phyloP scores from a whole-genome alignment of 1,284 basidiomycete genomes.

The Malassezia sp. region DNA sequence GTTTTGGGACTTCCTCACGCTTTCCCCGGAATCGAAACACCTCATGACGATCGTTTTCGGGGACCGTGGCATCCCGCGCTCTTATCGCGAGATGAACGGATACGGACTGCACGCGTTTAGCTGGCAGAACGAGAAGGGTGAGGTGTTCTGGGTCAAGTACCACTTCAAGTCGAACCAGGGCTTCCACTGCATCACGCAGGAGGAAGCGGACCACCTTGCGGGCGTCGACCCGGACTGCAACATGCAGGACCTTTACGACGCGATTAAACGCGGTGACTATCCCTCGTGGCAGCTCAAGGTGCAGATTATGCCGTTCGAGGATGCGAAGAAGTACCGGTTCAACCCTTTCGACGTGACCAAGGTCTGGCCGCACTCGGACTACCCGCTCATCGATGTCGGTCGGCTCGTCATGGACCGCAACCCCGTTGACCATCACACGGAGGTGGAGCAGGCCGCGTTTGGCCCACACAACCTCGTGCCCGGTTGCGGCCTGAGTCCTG shows the following conservation, averaged over 20 bases:
- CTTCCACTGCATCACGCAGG: constrained; percentile 39
- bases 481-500: constrained; percentile 74
- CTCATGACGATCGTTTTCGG: constrained; percentile 21
- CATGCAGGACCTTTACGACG: constrained; percentile 39
- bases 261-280: constrained; percentile 34
- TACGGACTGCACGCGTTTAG: constrained; percentile 90
- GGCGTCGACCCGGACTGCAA: constrained; percentile 49
- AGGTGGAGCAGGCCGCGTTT: constrained; percentile 58
- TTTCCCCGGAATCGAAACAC: constrained; percentile 18
- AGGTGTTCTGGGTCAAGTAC: constrained; percentile 67
- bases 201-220: constrained; percentile 46
- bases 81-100: constrained; percentile 51
- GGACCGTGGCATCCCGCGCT: constrained; percentile 80
- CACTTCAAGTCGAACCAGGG: constrained; percentile 60
- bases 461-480: constrained; percentile 72
- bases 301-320: constrained; percentile 8
- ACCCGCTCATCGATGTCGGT: constrained; percentile 72
- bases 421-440: constrained; percentile 55
- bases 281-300: constrained; percentile 36
- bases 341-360: constrained; percentile 78
- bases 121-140: constrained; percentile 67
- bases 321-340: constrained; percentile 21
- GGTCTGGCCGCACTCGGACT: constrained; percentile 49
- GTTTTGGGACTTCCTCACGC: constrained; percentile 62
- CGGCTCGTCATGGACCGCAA: constrained; percentile 78